Percentiles rank a stretch among this genome's conserved stretches.
Evolutionary conservation across 2,329 filamentous ascomycete species (phyloP).

Genomic region (Leptodontidium sp.): DNA sequence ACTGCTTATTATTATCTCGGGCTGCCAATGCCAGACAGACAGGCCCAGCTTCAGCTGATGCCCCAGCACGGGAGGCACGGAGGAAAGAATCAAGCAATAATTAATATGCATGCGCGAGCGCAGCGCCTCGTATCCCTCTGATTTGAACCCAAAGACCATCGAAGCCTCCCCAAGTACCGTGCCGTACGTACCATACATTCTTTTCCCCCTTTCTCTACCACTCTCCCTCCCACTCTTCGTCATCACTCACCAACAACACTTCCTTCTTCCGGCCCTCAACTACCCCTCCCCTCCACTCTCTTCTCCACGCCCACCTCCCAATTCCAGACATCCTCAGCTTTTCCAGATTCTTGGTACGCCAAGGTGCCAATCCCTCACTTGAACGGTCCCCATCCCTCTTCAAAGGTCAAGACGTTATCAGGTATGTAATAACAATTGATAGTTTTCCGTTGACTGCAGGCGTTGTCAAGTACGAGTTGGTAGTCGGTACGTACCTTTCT

Average conservation of each 20-base stretch:
- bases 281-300: neutral
- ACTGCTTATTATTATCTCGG: neutral
- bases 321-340: neutral
- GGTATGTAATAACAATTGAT: neutral
- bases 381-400: neutral
- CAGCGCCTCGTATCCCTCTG: constrained; percentile 20
- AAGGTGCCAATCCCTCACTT: constrained; percentile 11
- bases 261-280: neutral
- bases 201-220: neutral
- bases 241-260: neutral
- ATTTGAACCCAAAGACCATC: constrained; percentile 6
- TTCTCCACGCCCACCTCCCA: too few species aligned
- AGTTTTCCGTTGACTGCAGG: neutral
- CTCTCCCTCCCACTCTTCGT: neutral
- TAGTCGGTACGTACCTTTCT: neutral
- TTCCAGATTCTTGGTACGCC: constrained; percentile 6
- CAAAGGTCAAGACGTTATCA: neutral
- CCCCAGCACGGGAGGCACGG: constrained; percentile 20
- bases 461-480: constrained; percentile 14
- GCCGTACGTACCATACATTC: neutral
- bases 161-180: neutral
- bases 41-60: constrained; percentile 23
- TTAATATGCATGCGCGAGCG: neutral
- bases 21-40: neutral
- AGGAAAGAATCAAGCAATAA: constrained; percentile 7